These are phyloP conservation scores for Thermomucor indicae-seudaticae DNA, from an alignment of 371 early-diverging fungal genomes.

Conservation along the genomic window DNA sequence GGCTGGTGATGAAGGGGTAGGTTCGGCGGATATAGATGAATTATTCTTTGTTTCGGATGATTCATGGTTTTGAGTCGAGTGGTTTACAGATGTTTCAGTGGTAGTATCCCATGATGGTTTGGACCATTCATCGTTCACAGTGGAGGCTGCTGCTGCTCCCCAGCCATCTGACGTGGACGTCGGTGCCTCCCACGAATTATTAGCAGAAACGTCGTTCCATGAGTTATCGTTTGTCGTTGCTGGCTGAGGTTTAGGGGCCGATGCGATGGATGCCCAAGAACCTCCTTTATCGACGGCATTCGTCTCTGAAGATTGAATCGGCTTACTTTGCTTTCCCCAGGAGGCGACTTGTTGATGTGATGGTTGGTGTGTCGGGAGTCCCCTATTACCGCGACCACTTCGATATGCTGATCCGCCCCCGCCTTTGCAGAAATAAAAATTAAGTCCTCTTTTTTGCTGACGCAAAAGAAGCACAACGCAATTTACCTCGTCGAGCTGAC, in stretches of 20 bases:
- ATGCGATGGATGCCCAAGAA: slow-evolving; percentile 43
- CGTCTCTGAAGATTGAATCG: slow-evolving; percentile 11
- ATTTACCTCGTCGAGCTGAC: no score
- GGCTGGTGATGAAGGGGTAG: slow-evolving; percentile 1
- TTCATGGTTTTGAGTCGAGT: slow-evolving; percentile 6
- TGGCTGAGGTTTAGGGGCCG: slow-evolving; percentile 17
- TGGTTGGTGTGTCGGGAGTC: slow-evolving; percentile 13
- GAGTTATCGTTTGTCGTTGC: neutral
- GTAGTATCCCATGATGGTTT: slow-evolving; percentile 6
- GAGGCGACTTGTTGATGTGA: slow-evolving; percentile 13
- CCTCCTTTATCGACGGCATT: slow-evolving; percentile 10
- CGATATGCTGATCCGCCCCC: slow-evolving; percentile 5
- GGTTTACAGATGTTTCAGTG: slow-evolving; percentile 5
- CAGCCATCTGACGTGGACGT: slow-evolving; percentile 13
- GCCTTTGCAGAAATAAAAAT: no score
- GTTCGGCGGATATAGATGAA: slow-evolving; percentile 18
- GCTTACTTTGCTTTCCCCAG: slow-evolving; percentile 14
- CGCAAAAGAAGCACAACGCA: no score
- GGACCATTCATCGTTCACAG: neutral
- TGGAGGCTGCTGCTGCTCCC: slow-evolving; percentile 1
- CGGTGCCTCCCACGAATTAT: slow-evolving; percentile 15
- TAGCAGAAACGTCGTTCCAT: neutral
- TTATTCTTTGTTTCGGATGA: slow-evolving; percentile 8
- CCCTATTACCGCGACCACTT: slow-evolving; percentile 14
- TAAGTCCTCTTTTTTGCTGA: no score